These are phyloP conservation scores for Trypanosoma platydactyli DNA, from an alignment of 208 protist genomes.

Conservation along the genomic window DNA sequence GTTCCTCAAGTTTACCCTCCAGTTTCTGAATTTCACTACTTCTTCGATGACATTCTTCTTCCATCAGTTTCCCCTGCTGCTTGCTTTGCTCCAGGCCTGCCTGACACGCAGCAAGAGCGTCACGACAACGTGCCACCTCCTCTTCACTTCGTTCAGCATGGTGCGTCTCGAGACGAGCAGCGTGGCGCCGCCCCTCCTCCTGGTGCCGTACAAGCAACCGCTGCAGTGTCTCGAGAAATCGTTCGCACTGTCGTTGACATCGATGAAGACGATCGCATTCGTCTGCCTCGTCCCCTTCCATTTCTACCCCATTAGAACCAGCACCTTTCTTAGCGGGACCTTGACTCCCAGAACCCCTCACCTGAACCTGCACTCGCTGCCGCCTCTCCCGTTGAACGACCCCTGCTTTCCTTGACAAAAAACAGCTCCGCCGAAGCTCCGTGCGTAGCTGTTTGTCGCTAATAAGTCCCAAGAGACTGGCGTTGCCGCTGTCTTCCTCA, in stretches of 20 bases:
- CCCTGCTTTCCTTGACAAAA: neutral
- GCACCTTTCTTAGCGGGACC: neutral
- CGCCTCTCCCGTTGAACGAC: neutral
- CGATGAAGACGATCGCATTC: slow-evolving; percentile 12
- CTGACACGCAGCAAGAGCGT: slow-evolving; percentile 34
- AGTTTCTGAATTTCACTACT: slow-evolving; percentile 22
- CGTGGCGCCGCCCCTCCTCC: slow-evolving; percentile 4
- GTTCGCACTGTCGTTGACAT: slow-evolving; percentile 10
- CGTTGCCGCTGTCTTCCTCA: slow-evolving; percentile 7
- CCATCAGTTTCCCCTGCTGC: slow-evolving; percentile 2
- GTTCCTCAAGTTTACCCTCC: slow-evolving; percentile 11
- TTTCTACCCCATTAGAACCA: neutral
- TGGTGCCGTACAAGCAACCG: slow-evolving; percentile 10
- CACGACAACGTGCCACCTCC: slow-evolving; percentile 19
- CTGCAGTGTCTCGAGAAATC: slow-evolving; percentile 17
- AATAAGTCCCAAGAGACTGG: slow-evolving; percentile 16
- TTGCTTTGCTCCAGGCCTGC: slow-evolving; percentile 24
- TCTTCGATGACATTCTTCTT: slow-evolving; percentile 12
- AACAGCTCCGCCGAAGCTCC: slow-evolving; percentile 5
- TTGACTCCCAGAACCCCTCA: neutral
- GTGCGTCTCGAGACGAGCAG: neutral
- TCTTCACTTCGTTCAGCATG: slow-evolving; percentile 9
- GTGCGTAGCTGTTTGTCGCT: slow-evolving; percentile 9
- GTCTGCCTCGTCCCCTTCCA: neutral
- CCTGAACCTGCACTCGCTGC: neutral